A percentile compares a stretch with the other conserved stretches of the same genome.
Evolutionary conservation across 2,329 filamentous ascomycete species (phyloP).

Genomic region (Ophioceras dolichostomum): DNA sequence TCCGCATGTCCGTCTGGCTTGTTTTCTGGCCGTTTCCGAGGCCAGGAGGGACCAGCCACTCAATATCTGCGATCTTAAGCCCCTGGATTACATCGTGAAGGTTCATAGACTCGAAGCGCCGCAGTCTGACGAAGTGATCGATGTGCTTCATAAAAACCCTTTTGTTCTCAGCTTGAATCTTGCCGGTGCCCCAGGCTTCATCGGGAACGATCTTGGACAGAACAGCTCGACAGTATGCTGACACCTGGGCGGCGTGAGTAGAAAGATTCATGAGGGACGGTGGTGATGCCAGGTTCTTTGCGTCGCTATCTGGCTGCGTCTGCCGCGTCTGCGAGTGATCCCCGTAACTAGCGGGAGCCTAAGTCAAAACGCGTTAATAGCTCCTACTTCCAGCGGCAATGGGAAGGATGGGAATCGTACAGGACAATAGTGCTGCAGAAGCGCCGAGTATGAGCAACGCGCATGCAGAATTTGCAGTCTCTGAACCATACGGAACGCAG

Average conservation of each 20-base stretch:
- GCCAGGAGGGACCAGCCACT: conserved; percentile 57
- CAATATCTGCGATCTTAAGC: conserved; percentile 57
- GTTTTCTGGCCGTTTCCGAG: conserved; percentile 39
- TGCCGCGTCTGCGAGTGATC: too few relatives aligned
- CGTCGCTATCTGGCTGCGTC: too few relatives aligned
- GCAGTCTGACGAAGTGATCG: conserved; percentile 64
- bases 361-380: too few relatives aligned
- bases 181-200: conserved; percentile 57
- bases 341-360: too few relatives aligned
- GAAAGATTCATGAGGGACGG: too few relatives aligned
- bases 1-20: conserved; percentile 58
- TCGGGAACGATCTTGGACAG: conserved; percentile 61
- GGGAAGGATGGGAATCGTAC: conserved; percentile 23
- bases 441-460: conserved; percentile 65
- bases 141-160: conserved; percentile 50
- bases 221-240: conserved; percentile 74
- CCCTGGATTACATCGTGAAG: conserved; percentile 68
- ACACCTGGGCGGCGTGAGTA: conserved; percentile 56
- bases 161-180: conserved; percentile 46
- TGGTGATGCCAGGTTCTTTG: too few relatives aligned
- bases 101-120: conserved; percentile 70
- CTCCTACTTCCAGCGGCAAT: too few relatives aligned
- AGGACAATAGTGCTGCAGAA: conserved; percentile 76
- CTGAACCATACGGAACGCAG: conserved; percentile 43
- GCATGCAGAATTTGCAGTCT: conserved; percentile 59